Base-by-base conservation (phyloP, 2,329 filamentous ascomycete species). In the Triangularia setosa region DNA sequence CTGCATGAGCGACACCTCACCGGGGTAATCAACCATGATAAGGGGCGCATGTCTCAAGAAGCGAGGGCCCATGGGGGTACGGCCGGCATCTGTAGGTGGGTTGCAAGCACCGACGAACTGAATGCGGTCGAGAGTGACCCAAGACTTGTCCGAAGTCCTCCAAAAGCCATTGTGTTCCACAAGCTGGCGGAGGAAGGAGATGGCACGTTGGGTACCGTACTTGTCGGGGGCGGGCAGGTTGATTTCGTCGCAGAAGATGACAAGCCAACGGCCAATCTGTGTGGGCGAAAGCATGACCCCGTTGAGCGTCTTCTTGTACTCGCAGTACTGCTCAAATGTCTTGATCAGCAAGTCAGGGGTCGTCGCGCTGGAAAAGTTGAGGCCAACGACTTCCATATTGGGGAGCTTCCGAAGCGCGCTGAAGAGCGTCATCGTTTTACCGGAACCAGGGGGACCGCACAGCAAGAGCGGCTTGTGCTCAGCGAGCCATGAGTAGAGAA, bases 351-450 rank as follows among this genome's bases (percentile, higher is more conserved):
- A 87, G 76, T 99, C 96, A 0, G 95, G 96, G 0, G 95, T 99
- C 0, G 96, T 99, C 1, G 95, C 96, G 72, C 95, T 99, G 4
- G 96, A 99, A 77, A 99, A 99, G 79, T 99, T 99, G 75, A 99
- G 91, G 58, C 95, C 95, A 30, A 99, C 96, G 64, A 97, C 93
- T 78, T 99, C 95, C 93, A 99, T 97, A 75, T 97, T 97, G 3
- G 94, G 94, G 64, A 99, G 83, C 78, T 99, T 99, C 69, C 95
- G 90, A 61, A 99, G 86, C 33, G 95, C 95, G 75, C 94, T 97
- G 81, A 99, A 99, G 12, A 99, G 82, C 11, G 95, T 99, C 95
- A 99, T 99, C 4, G 95, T 99, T 82, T 99, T 99, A 83, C 95
- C 95, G 60, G 95, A 99, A 80, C 95, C 95, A 64, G 95, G 95